Base-by-base conservation (phyloP, 768 basidiomycete genomes). In the Trametes coccinea region DNA sequence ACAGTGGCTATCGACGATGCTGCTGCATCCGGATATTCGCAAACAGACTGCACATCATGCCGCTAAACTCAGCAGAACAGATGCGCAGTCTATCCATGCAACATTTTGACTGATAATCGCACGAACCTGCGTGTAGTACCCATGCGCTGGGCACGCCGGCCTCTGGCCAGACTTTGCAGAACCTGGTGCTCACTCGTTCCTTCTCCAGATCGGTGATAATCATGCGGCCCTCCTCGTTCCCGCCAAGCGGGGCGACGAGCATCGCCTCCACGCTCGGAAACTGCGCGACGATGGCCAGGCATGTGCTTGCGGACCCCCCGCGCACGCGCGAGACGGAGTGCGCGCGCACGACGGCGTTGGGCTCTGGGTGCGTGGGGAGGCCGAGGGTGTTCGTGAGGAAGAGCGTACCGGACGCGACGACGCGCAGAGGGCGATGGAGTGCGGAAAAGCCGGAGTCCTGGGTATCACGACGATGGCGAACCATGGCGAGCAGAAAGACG, bases 141-240 rank as follows among this genome's bases (percentile, higher is more conserved):
- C 91, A 94, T 16, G 92, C 90, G 53, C 82, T 84, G 1, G 92
- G 92, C 27, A 93, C 89, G 52, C 88, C 86, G 14, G 84, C 81
- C 9, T 82, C 82, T 30, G 84, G 82, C 85, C 87, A 87, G 22
- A 89, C 72, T 73, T 91, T 90, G 76, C 88, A 88, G 67, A 84
- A 90, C 52, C 82, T 80, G 33, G 88, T 92, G 63, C 80, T 84
- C 0, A 93, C 84, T 9, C 89, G 85, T 58, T 84, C 84, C 5
- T 74, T 74, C 58, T 90, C 86, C 47, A 93, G 80, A 52, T 91
- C 86, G 47, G 78, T 76, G 57, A 87, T 71, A 22, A 93, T 78
- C 71, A 79, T 81, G 46, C 73, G 73, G 2, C 87, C 92, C 59
- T 93, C 91, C 17, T 84, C 80, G 66, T 85, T 89, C 2, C 88